Evolutionary conservation across 352 stramenopile genomes (phyloP).

Genomic region (Phytopythium vexans): DNA sequence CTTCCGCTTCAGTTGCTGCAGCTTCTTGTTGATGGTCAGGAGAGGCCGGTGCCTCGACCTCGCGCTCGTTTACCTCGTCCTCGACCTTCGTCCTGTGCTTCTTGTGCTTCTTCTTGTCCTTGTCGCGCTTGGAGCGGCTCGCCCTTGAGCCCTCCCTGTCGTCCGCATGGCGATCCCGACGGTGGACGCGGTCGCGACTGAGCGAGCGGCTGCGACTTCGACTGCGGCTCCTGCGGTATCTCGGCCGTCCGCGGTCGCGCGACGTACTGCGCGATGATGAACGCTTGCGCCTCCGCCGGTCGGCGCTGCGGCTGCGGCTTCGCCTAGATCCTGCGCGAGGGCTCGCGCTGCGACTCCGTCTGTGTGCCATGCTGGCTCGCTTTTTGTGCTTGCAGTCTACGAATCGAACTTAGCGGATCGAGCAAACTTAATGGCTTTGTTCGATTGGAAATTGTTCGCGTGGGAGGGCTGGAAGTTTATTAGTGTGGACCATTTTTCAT

Average conservation of each 20-base stretch:
- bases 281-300: slow-evolving; percentile 9
- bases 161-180: slow-evolving; percentile 7
- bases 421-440: not conserved
- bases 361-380: not conserved
- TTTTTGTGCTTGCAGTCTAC: not conserved
- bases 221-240: slow-evolving; percentile 9
- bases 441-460: not conserved
- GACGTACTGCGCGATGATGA: slow-evolving; percentile 8
- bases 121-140: slow-evolving; percentile 17
- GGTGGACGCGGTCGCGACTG: slow-evolving; percentile 8
- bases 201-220: slow-evolving; percentile 2
- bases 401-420: not conserved
- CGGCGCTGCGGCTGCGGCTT: slow-evolving; percentile 6
- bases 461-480: not conserved
- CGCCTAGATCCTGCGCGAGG: not conserved
- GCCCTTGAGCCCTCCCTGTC: slow-evolving; percentile 17
- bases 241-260: slow-evolving; percentile 1
- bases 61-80: slow-evolving; percentile 2
- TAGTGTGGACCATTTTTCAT: not conserved
- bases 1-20: slow-evolving; percentile 1
- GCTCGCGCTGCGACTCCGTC: slow-evolving; percentile 1
- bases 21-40: not conserved
- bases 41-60: not conserved
- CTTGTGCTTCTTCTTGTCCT: slow-evolving; percentile 28
- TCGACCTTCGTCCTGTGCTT: slow-evolving; percentile 13